Percentiles rank a stretch among this genome's conserved stretches.
These are phyloP conservation scores for Claviceps paspali DNA, from an alignment of 2,329 filamentous ascomycete genomes.

Conservation along the genomic window DNA sequence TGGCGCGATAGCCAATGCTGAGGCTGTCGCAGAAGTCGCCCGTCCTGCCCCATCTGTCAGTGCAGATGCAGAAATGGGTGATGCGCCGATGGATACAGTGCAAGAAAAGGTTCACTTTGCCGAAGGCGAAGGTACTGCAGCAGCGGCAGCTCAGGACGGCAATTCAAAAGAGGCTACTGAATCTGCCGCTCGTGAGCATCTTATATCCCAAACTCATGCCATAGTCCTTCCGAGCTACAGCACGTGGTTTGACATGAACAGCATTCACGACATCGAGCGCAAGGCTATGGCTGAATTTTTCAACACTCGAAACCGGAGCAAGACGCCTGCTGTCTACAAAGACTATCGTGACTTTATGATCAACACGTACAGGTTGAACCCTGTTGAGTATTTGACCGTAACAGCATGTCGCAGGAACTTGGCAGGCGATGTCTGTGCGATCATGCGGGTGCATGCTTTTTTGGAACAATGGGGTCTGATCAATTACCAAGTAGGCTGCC, in stretches of 20 bases:
- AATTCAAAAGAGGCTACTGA: slow-evolving; percentile 73
- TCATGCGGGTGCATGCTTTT: slow-evolving; percentile 97
- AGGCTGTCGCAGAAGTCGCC: slow-evolving; percentile 43
- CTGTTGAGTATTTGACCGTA: slow-evolving; percentile 89
- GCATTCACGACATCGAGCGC: slow-evolving; percentile 77
- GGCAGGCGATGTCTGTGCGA: slow-evolving; percentile 93
- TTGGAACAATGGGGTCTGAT: slow-evolving; percentile 97
- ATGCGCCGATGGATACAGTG: slow-evolving; percentile 34
- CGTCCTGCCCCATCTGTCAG: slow-evolving; percentile 41
- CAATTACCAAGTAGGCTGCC: slow-evolving; percentile 78
- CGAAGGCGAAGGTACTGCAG: slow-evolving; percentile 32
- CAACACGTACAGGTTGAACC: slow-evolving; percentile 95
- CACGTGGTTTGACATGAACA: slow-evolving; percentile 97
- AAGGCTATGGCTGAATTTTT: slow-evolving; percentile 97
- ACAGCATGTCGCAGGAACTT: slow-evolving; percentile 90
- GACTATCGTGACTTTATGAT: slow-evolving; percentile 99
- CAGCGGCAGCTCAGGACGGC: slow-evolving; percentile 36
- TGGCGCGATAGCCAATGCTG: slow-evolving; percentile 41
- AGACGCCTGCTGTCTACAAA: slow-evolving; percentile 93
- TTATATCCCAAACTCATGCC: slow-evolving; percentile 84
- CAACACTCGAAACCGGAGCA: slow-evolving; percentile 95
- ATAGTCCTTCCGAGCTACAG: slow-evolving; percentile 97
- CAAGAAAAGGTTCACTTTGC: slow-evolving; percentile 31
- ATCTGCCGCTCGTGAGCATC: slow-evolving; percentile 75
- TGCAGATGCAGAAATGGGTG: slow-evolving; percentile 73